Evolutionary conservation across 768 basidiomycete species (phyloP), one percentile per base, ranked within the genome.

Genomic region (Paxillus rubicundulus): DNA sequence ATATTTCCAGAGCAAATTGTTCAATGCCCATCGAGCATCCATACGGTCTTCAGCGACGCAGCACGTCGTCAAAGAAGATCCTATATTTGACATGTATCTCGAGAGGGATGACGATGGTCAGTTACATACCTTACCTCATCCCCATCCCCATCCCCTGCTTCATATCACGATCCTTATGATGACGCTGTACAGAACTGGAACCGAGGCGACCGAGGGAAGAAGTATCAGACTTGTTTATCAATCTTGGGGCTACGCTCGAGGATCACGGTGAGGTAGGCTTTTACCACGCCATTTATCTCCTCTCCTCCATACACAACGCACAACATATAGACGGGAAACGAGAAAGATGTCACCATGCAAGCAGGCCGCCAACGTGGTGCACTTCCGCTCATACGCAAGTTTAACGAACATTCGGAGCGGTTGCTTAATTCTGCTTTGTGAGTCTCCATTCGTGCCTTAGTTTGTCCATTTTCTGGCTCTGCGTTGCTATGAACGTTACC

Each of bases 401-500:
- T 99, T 72, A 99, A 98, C 62, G 93, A 98, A 63, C 97, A 99
- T 68, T 97, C 93, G 1, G 92, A 96, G 60, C 74, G 93, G 58
- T 74, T 98, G 9, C 73, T 98, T 13, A 86, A 88, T 52, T 85
- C 90, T 39, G 86, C 89, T 5, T 62, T 92, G 89, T 89, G 63
- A 60, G 75, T 8, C 13, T 16, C 3, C 68, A 59, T 42, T 30
- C 16, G 33, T 49, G 24, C 17, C 38, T 10, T 24, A 2, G 52
- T 39, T 14, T 21, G 28, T 33, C 8, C 46, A 14, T 49, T 21
- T 9, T 24, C 9, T 36, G 3, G 18, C 32, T 32, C 30, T 6
- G 9, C 9, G 7, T 9, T 32, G 12, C 12, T 33, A 12, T 33
- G 24, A 13, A 33, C 5, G 12, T 33, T 12, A 13, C 12, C 30